Conservation (phyloP, 1,284 basidiomycete genomes). For the Malassezia furfur region DNA sequence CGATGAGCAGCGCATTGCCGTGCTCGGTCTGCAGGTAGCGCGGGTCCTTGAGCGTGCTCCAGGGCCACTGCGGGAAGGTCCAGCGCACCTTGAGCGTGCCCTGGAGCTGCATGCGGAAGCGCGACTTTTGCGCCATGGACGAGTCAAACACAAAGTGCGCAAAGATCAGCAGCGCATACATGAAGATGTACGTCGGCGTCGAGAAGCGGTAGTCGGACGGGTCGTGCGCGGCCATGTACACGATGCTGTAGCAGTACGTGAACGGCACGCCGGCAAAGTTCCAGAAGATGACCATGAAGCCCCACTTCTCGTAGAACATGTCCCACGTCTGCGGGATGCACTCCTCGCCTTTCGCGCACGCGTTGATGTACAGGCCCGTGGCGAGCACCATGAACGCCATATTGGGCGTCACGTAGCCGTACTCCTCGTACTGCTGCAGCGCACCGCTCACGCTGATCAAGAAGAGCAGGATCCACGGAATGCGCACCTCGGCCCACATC, state of each 20-base stretch:
- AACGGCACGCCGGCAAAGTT: constrained; percentile 77
- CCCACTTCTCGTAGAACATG: constrained; percentile 49
- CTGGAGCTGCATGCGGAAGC: constrained; percentile 89
- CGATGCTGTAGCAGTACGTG: constrained; percentile 69
- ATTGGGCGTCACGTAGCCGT: constrained; percentile 88
- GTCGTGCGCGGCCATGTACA: constrained; percentile 94
- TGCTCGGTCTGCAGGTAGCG: constrained; percentile 86
- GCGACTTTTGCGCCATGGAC: constrained; percentile 91
- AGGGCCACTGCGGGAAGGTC: constrained; percentile 85
- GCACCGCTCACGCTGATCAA: constrained; percentile 82
- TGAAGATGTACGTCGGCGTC: constrained; percentile 60
- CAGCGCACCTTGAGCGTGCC: constrained; percentile 67
- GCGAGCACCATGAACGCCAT: constrained; percentile 95
- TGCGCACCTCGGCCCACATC: constrained; percentile 97
- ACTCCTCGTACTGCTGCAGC: constrained; percentile 77
- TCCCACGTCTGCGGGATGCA: constrained; percentile 96
- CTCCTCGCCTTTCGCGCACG: constrained; percentile 63
- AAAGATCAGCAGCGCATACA: constrained; percentile 36
- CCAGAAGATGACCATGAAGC: constrained; percentile 51
- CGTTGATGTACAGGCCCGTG: constrained; percentile 91
- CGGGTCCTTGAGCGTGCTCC: constrained; percentile 76
- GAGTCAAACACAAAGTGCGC: constrained; percentile 61
- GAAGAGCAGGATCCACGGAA: constrained; percentile 95
- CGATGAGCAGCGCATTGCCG: constrained; percentile 76
- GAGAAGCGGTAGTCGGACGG: constrained; percentile 79